A percentile compares a stretch with the other conserved stretches of the same genome.
phyloP scores from a whole-genome alignment of 495 filamentous ascomycete species.

The Neurospora sp. region DNA sequence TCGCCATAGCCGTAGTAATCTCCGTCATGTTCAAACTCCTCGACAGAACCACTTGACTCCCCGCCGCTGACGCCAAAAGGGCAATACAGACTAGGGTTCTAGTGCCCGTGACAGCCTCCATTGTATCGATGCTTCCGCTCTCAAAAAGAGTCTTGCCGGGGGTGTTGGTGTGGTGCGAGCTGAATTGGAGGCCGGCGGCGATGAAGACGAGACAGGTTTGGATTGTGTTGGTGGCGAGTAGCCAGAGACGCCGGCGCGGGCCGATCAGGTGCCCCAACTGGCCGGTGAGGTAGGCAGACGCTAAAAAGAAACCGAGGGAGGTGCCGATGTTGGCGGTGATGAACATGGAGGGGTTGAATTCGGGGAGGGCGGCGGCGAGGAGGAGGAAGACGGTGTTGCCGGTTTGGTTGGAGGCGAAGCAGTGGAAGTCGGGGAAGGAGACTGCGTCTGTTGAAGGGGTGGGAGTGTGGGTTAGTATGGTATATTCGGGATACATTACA shows the following conservation, averaged over 20 bases:
- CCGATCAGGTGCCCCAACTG: conserved; percentile 46
- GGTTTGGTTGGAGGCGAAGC: conserved; percentile 57
- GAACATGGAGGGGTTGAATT: conserved; percentile 38
- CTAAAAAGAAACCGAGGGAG: conserved; percentile 45
- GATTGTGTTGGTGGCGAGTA: conserved; percentile 40
- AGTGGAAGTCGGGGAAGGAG: conserved; percentile 52
- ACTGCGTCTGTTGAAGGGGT: conserved; percentile 52
- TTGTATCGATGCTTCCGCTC: background rate
- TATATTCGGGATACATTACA: no score
- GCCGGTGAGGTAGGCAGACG: conserved; percentile 41
- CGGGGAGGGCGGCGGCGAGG: conserved; percentile 42
- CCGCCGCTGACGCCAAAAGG: conserved; percentile 46
- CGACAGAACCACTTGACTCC: conserved; percentile 48
- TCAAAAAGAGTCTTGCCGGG: conserved; percentile 15
- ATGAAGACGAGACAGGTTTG: conserved; percentile 46
- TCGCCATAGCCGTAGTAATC: conserved; percentile 60
- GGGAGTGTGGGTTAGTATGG: no score
- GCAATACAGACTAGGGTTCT: conserved; percentile 35
- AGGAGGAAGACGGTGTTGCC: conserved; percentile 52
- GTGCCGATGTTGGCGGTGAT: conserved; percentile 41
- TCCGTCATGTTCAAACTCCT: conserved; percentile 47
- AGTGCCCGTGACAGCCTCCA: conserved; percentile 11
- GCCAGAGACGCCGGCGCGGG: conserved; percentile 39
- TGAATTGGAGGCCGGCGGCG: conserved; percentile 36
- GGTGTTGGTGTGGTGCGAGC: conserved; percentile 3